Evolutionary conservation across 1,284 basidiomycete species (phyloP).

Genomic region (Tilletia indica): DNA sequence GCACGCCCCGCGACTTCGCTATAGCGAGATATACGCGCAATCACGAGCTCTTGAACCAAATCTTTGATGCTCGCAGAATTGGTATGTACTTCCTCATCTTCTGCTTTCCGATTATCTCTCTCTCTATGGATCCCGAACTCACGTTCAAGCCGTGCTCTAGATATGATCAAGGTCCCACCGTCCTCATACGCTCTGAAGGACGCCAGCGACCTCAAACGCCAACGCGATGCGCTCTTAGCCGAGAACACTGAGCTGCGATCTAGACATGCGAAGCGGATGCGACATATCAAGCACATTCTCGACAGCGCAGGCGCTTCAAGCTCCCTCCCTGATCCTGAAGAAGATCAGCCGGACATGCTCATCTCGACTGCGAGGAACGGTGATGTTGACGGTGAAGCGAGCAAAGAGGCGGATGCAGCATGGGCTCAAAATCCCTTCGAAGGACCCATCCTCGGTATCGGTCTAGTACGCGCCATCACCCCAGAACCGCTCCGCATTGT

Average conservation of each 20-base stretch:
- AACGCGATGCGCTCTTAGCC: conserved; percentile 26
- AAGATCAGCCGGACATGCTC: background rate
- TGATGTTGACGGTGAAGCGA: conserved; percentile 21
- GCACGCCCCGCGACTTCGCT: conserved; percentile 46
- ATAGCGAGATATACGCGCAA: conserved; percentile 48
- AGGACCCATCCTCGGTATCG: conserved; percentile 42
- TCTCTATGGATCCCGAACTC: background rate
- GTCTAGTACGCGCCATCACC: conserved; percentile 36
- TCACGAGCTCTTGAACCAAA: conserved; percentile 46
- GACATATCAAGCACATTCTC: conserved; percentile 21
- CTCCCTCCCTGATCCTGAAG: background rate
- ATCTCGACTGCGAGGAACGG: conserved; percentile 1
- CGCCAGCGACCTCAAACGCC: conserved; percentile 28
- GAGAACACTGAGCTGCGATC: conserved; percentile 25
- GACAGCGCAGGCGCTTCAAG: conserved; percentile 3
- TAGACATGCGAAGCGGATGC: conserved; percentile 25
- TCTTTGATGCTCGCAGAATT: conserved; percentile 49
- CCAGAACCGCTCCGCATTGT: conserved; percentile 31
- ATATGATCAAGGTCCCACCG: conserved; percentile 37
- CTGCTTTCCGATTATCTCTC: too few species aligned
- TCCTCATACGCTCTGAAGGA: conserved; percentile 40
- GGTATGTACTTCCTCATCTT: conserved; percentile 21
- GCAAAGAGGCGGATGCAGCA: conserved; percentile 9
- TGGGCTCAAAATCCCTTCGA: conserved; percentile 35
- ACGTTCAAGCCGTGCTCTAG: conserved; percentile 8